Conservation (phyloP, 192 early-diverging fungal genomes). For the Spizellomyces punctatus region DNA sequence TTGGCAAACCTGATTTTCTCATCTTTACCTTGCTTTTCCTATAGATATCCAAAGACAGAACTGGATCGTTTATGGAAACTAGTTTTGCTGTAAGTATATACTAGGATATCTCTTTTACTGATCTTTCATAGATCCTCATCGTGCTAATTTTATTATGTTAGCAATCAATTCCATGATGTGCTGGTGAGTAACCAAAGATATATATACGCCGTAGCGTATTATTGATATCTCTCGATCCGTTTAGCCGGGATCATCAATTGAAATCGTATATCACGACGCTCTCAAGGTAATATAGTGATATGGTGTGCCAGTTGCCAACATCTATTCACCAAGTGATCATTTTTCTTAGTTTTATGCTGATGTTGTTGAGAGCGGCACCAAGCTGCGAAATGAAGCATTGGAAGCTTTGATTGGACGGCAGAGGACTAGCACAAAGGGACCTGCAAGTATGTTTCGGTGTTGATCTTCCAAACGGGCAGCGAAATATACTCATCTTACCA, state of each 20-base stretch:
- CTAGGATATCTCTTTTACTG: not conserved
- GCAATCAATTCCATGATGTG: constrained; percentile 97
- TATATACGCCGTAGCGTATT: too few relatives aligned
- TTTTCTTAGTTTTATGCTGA: constrained; percentile 49
- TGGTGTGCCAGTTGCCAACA: not conserved
- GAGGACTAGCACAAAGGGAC: too few relatives aligned
- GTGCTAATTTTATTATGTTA: not conserved
- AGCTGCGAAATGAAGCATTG: constrained; percentile 40
- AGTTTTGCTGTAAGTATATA: constrained; percentile 71
- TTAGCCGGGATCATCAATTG: constrained; percentile 84
- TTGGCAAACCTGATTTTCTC: too few relatives aligned
- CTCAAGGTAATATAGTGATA: constrained; percentile 44
- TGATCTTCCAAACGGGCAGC: not conserved
- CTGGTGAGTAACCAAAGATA: constrained; percentile 34
- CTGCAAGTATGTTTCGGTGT: not conserved
- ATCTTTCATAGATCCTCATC: not conserved
- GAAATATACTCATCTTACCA: not conserved
- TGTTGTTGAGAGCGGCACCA: constrained; percentile 32
- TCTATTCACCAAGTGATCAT: too few relatives aligned
- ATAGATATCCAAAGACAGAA: constrained; percentile 70
- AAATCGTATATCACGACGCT: constrained; percentile 88
- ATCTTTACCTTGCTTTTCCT: too few relatives aligned
- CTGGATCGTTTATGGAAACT: constrained; percentile 88
- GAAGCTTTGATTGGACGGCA: not conserved
- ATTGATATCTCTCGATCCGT: too few relatives aligned